Conservation (phyloP, 345 rosid genomes). For the Salix arbutifolia region DNA sequence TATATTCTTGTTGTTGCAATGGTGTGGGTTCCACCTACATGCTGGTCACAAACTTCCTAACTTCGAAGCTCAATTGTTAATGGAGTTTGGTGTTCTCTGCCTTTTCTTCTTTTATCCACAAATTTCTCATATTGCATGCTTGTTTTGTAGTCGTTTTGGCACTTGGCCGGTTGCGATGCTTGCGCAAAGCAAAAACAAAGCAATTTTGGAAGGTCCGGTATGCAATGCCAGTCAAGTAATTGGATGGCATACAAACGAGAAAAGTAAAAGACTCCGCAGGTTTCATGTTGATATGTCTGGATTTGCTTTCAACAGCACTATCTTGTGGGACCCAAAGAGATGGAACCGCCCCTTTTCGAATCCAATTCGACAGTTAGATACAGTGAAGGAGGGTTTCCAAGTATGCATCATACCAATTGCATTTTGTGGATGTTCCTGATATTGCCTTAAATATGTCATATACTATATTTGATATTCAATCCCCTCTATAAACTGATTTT, state of each 20-base stretch:
- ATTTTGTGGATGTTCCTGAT: constrained; percentile 1
- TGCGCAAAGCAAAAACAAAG: constrained; percentile 83
- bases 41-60: neutral
- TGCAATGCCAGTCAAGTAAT: constrained; percentile 74
- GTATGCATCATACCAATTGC: constrained; percentile 33
- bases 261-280: constrained; percentile 73
- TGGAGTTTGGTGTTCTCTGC: too few species aligned
- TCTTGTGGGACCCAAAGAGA: constrained; percentile 86
- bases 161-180: constrained; percentile 98
- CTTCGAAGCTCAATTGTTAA: neutral
- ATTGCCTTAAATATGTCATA: neutral
- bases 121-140: constrained; percentile 11
- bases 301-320: constrained; percentile 90
- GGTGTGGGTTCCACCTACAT: neutral
- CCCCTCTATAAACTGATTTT: neutral
- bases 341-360: constrained; percentile 51
- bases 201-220: constrained; percentile 78
- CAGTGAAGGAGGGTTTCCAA: constrained; percentile 88
- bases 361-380: constrained; percentile 71
- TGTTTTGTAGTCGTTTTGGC: constrained; percentile 67
- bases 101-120: neutral
- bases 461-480: neutral
- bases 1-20: neutral
- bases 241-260: constrained; percentile 98
- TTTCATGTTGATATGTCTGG: constrained; percentile 98